Evolutionary conservation across 192 early-diverging fungal genomes (phyloP).

Genomic region (Thamnidium elegans): DNA sequence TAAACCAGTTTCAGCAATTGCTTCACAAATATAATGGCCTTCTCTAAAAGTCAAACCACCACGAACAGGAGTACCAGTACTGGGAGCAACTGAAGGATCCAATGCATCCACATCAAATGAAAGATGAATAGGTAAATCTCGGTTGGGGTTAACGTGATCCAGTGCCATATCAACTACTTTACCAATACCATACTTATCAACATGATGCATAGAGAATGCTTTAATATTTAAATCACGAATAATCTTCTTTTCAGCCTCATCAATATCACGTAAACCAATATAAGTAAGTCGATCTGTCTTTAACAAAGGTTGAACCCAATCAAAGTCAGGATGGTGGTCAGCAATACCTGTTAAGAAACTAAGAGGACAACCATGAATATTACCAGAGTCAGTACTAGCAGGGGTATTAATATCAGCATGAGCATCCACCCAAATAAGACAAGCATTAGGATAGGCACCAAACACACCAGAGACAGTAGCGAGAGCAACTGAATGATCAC

Average conservation of each 20-base stretch:
- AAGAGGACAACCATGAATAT: slow-evolving; percentile 95
- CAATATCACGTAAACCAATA: slow-evolving; percentile 95
- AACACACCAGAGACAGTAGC: slow-evolving; percentile 83
- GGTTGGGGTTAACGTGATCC: slow-evolving; percentile 77
- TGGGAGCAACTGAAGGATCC: slow-evolving; percentile 90
- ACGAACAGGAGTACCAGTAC: slow-evolving; percentile 93
- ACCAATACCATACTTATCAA: slow-evolving; percentile 92
- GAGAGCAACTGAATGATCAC: slow-evolving; percentile 93
- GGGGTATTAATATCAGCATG: slow-evolving; percentile 97
- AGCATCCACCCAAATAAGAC: slow-evolving; percentile 94
- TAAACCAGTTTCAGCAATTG: slow-evolving; percentile 80
- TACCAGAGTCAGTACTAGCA: slow-evolving; percentile 80
- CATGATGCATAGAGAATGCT: slow-evolving; percentile 95
- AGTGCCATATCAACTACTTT: slow-evolving; percentile 90
- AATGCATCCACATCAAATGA: slow-evolving; percentile 95
- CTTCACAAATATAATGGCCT: slow-evolving; percentile 96
- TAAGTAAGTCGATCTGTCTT: slow-evolving; percentile 79
- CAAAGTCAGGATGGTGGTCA: slow-evolving; percentile 59
- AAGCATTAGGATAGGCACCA: slow-evolving; percentile 71
- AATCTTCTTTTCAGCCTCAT: slow-evolving; percentile 83
- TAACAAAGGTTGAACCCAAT: slow-evolving; percentile 81
- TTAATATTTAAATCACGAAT: slow-evolving; percentile 81
- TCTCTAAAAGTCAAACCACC: slow-evolving; percentile 95
- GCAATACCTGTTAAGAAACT: slow-evolving; percentile 85
- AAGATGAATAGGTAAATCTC: slow-evolving; percentile 78